Base-by-base conservation (phyloP, 768 basidiomycete genomes). In the Cystofilobasidium capitatum region DNA sequence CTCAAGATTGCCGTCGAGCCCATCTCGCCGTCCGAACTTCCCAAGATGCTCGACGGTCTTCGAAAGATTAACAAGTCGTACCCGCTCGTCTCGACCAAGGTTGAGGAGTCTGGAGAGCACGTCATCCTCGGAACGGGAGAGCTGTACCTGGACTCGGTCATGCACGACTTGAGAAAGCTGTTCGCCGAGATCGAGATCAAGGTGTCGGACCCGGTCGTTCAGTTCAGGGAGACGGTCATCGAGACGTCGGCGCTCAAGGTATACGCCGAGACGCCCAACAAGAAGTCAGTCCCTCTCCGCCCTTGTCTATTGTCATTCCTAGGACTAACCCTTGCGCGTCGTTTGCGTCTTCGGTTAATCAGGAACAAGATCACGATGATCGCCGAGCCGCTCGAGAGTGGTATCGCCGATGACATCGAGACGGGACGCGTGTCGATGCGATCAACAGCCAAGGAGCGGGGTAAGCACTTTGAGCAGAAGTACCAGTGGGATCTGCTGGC, bases 141-240 rank as follows among this genome's bases (percentile, higher is more conserved):
- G 75, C 80, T 99, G 60, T 98, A 94, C 78, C 81, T 99, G 73
- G 96, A 99, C 76, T 94, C 88, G 71, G 88, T 94, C 54, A 86
- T 99, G 86, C 94, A 99, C 74, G 96, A 99, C 78, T 79, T 99
- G 60, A 82, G 96, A 70, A 84, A 83, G 69, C 75, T 98, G 69
- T 99, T 94, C 79, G 86, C 92, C 36, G 96, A 99, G 80, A 96
- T 98, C 72, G 96, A 99, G 81, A 97, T 99, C 82, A 99, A 99
- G 81, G 92, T 98, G 17, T 98, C 94, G 29, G 96, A 99, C 80
- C 96, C 96, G 1, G 92, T 98, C 44, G 94, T 92, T 20, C 91
- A 91, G 75, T 99, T 99, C 80, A 89, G 90, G 75, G 96, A 99
- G 80, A 99, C 96, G 1, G 94, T 98, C 26, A 80, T 97, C 71